These are phyloP conservation scores for Hyaloscypha hepaticicola DNA, from an alignment of 495 filamentous ascomycete genomes.

Conservation along the genomic window DNA sequence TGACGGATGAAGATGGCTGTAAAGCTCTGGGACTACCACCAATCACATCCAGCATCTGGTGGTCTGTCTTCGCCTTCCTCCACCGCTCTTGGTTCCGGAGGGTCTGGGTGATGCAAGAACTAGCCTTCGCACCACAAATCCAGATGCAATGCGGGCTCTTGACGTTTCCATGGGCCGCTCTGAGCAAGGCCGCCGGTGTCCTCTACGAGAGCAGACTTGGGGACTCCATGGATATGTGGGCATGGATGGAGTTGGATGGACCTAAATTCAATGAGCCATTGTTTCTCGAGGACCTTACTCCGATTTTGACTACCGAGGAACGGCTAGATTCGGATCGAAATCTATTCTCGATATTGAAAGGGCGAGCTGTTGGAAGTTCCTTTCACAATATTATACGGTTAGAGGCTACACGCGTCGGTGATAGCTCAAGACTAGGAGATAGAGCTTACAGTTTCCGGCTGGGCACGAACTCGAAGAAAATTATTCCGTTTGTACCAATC, in stretches of 20 bases:
- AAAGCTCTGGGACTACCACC: background rate
- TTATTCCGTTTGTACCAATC: background rate
- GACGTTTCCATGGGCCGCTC: conserved; percentile 10
- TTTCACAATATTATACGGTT: background rate
- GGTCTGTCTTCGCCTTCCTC: background rate
- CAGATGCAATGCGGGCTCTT: conserved; percentile 7
- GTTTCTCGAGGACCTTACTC: conserved; percentile 23
- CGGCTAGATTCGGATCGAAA: conserved; percentile 7
- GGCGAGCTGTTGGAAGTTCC: background rate
- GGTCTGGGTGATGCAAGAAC: conserved; percentile 12
- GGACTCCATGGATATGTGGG: conserved; percentile 20
- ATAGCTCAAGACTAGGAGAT: background rate
- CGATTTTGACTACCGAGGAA: conserved; percentile 12
- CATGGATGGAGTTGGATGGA: conserved; percentile 23
- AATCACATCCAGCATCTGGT: background rate
- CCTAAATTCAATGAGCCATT: conserved; percentile 24
- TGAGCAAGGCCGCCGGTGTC: conserved; percentile 23
- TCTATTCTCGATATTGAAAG: background rate
- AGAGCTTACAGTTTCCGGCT: background rate
- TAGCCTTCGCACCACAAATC: conserved; percentile 4
- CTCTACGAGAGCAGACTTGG: conserved; percentile 22
- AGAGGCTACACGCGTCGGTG: background rate
- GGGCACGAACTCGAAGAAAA: background rate
- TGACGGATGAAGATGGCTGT: background rate
- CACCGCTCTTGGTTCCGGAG: conserved; percentile 5